These are phyloP conservation scores for Endocalyx cinctus DNA, from an alignment of 2,329 filamentous ascomycete genomes.

Conservation along the genomic window DNA sequence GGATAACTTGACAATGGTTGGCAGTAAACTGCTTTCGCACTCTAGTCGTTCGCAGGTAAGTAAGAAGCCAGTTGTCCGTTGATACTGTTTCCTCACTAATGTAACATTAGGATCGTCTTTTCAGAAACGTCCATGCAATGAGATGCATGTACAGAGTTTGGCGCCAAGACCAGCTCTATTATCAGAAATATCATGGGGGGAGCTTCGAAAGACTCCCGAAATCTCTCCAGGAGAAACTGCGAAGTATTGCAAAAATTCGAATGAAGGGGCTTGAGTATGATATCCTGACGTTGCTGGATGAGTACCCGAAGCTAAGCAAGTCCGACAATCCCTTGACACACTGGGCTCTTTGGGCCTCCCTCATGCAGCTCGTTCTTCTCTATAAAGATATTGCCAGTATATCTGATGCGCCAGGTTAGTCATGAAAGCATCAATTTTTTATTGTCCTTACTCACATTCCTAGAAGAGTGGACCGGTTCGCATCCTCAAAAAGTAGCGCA, in stretches of 20 bases:
- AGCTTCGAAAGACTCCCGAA: constrained; percentile 31
- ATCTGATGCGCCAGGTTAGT: constrained; percentile 14
- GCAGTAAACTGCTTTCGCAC: constrained; percentile 12
- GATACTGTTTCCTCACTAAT: no score
- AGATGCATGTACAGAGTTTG: constrained; percentile 48
- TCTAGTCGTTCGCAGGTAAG: constrained; percentile 5
- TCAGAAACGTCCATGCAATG: constrained; percentile 40
- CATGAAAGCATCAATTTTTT: constrained; percentile 10
- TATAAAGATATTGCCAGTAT: constrained; percentile 37
- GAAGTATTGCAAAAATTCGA: constrained; percentile 17
- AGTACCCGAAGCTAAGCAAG: no score
- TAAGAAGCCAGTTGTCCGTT: no score
- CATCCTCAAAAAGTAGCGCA: no score
- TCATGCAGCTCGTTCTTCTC: constrained; percentile 47
- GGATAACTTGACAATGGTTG: constrained; percentile 20
- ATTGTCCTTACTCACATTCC: constrained; percentile 8
- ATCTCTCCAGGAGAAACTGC: constrained; percentile 20
- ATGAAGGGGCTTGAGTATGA: constrained; percentile 23
- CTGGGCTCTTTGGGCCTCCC: constrained; percentile 42
- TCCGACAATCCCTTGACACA: no score
- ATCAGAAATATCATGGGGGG: constrained; percentile 14
- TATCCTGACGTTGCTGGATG: no score
- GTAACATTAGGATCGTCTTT: constrained; percentile 36
- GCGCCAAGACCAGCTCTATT: constrained; percentile 39
- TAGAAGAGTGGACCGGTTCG: no score